Evolutionary conservation across 768 basidiomycete genomes (phyloP).

Genomic region (Dictyophora rubrovolvata): DNA sequence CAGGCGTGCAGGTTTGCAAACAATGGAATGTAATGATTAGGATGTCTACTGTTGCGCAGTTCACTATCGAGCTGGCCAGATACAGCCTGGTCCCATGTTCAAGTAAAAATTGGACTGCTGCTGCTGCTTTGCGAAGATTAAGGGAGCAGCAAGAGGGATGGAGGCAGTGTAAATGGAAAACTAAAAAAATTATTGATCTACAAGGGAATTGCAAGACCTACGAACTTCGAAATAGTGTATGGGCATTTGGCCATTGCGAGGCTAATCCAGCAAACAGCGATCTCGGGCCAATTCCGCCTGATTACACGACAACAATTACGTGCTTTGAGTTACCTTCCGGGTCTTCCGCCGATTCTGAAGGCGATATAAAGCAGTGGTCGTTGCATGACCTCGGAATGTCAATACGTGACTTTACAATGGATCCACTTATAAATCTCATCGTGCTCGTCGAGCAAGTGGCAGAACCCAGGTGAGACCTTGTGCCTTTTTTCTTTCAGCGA

Average conservation of each 20-base stretch:
- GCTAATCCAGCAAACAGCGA: not conserved
- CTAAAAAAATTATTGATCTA: not conserved
- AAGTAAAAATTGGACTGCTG: not conserved
- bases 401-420: constrained; percentile 7
- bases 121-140: not conserved
- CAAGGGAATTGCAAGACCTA: not conserved
- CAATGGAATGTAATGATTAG: not conserved
- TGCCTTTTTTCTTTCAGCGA: not conserved
- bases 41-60: not conserved
- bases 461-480: not conserved
- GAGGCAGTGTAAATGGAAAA: constrained; percentile 6
- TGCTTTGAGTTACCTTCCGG: constrained; percentile 4
- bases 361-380: not conserved
- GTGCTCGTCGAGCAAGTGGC: constrained; percentile 2
- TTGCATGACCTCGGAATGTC: constrained; percentile 1
- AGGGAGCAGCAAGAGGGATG: constrained; percentile 6
- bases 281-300: not conserved
- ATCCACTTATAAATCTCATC: constrained; percentile 5
- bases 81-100: not conserved
- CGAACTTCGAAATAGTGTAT: constrained; percentile 5
- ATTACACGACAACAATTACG: constrained; percentile 3
- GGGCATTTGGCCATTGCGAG: constrained; percentile 1
- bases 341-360: not conserved
- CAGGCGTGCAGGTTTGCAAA: not conserved
- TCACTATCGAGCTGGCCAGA: constrained; percentile 2